Evolutionary conservation across 768 basidiomycete genomes (phyloP), one percentile per base, ranked within the genome.

Genomic region (Auricularia cornea): DNA sequence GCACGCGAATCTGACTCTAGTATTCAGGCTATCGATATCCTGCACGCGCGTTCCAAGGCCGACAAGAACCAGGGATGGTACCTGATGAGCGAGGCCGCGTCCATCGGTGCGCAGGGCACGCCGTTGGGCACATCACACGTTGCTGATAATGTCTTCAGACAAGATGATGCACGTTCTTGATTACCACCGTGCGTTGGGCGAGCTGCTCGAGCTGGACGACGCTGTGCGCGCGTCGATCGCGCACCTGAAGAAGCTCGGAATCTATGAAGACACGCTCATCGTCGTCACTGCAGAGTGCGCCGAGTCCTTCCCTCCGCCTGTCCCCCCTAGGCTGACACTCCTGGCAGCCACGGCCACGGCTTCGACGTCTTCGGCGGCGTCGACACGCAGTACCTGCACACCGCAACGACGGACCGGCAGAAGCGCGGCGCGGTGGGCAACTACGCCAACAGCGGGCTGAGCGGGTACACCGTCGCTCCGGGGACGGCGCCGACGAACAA

Each of bases 141-240:
- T 29, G 2, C 60, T 57, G 23, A 38, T 23, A 38, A 33, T 60
- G 26, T 62, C 63, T 26, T 66, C 66, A 59, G 67, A 69, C 63
- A 70, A 72, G 65, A 68, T 69, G 61, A 72, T 75, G 70, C 76
- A 77, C 68, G 68, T 68, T 14, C 69, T 70, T 44, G 74, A 76
- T 64, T 72, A 73, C 64, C 70, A 71, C 40, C 72, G 74, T 18
- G 73, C 75, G 16, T 68, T 76, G 18, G 76, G 75, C 11, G 76
- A 77, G 52, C 69, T 76, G 3, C 70, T 76, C 51, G 75, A 77
- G 65, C 69, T 76, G 59, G 76, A 77, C 67, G 71, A 75, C 62
- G 74, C 74, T 11, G 60, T 77, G 33, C 66, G 68, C 29, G 70
- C 71, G 3, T 71, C 72, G 20, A 61, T 76, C 12, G 65, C 67